Base-by-base conservation (phyloP, 1,284 basidiomycete species). In the Marasmius oreades region DNA sequence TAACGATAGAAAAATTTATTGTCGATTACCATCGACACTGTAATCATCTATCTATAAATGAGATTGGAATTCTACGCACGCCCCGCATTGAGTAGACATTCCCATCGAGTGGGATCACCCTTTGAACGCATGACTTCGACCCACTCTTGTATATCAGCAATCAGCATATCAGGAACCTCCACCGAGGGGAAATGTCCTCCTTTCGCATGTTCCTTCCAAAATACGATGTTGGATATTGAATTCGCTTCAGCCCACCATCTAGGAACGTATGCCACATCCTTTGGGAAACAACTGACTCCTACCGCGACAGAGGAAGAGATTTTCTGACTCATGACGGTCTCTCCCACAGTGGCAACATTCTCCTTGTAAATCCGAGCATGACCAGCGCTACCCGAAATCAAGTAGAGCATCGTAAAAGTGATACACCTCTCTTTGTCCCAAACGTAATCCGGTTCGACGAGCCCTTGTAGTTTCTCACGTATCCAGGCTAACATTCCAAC, bases 361-460 rank as follows among this genome's bases (percentile, higher is more conserved):
- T 66, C 66, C 52, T 69, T 69, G 59, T 71, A 69, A 10, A 69
- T 67, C 46, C 67, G 62, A 14, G 69, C 80, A 45, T 61, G 56
- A 11, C 47, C 54, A 23, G 60, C 58, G 34, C 51, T 61, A 1
- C 52, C 56, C 4, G 59, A 62, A 2, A 62, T 44, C 11, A 63
- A 44, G 46, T 63, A 62, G 31, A 62, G 45, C 52, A 59, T 62
- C 10, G 55, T 57, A 59, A 59, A 63, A 8, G 60, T 63, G 28
- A 63, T 57, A 20, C 61, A 52, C 1, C 20, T 28, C 23, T 61
- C 58, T 14, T 52, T 16, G 7, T 60, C 55, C 62, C 62, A 63
- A 3, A 52, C 50, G 37, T 55, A 60, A 5, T 26, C 37, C 23
- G 58, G 60, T 20, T 59, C 60, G 10, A 55, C 55, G 12, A 56